Evolutionary conservation across 1,284 basidiomycete genomes (phyloP).

Genomic region (Cutaneotrichosporon cutaneum): DNA sequence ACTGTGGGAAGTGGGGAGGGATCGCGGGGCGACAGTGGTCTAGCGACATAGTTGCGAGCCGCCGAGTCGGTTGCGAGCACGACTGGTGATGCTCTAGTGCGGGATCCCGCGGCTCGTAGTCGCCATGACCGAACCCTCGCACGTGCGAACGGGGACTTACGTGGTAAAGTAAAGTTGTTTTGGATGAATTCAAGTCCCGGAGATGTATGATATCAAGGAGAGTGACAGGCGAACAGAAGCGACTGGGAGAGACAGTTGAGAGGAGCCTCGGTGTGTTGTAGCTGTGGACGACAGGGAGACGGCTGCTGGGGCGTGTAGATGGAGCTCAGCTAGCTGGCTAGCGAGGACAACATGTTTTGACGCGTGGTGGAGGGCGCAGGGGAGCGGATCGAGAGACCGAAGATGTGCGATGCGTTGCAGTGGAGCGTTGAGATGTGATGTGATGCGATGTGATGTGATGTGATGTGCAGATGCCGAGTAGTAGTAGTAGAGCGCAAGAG

Average conservation of each 20-base stretch:
- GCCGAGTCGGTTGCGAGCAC: neutral
- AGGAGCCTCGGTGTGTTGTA: neutral
- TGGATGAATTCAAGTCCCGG: neutral
- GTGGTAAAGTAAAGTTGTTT: neutral
- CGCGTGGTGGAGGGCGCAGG: neutral
- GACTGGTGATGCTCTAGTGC: neutral
- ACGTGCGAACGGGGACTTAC: neutral
- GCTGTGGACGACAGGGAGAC: neutral
- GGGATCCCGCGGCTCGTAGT: neutral
- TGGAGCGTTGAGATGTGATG: neutral
- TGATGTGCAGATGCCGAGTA: no score
- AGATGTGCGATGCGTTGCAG: neutral
- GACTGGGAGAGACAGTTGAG: neutral
- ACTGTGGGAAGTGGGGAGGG: neutral
- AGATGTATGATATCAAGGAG: neutral
- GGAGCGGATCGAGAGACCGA: neutral
- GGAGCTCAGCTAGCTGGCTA: neutral
- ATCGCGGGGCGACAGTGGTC: neutral
- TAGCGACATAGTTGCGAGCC: neutral
- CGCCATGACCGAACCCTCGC: neutral
- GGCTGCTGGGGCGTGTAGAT: neutral
- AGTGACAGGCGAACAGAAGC: neutral
- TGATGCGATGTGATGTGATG: neutral
- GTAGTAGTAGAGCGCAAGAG: no score
- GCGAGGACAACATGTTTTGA: neutral